Evolutionary conservation across 768 basidiomycete genomes (phyloP).

Genomic region (Boletus vermiculosoides): DNA sequence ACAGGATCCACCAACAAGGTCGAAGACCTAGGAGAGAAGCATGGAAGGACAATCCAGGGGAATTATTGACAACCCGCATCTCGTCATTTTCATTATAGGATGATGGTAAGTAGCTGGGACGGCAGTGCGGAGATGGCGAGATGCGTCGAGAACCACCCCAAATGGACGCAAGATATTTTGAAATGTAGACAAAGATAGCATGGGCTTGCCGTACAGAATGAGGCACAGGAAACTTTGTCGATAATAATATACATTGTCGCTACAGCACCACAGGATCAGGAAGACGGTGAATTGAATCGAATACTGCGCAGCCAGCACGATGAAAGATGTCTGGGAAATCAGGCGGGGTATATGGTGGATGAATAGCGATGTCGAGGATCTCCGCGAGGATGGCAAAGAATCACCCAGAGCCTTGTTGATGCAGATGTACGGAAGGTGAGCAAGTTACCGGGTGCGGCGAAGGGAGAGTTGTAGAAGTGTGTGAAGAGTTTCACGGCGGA

Average conservation of each 20-base stretch:
- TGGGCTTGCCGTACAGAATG: slow-evolving; percentile 8
- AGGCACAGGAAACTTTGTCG: slow-evolving; percentile 19
- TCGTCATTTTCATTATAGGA: slow-evolving; percentile 28
- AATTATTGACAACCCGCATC: slow-evolving; percentile 15
- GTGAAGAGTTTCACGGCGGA: slow-evolving; percentile 11
- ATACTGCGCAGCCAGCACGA: background rate
- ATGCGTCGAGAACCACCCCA: slow-evolving; percentile 16
- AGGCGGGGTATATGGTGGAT: background rate
- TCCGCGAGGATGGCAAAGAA: slow-evolving; percentile 6
- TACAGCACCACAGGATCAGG: slow-evolving; percentile 22
- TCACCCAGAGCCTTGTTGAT: background rate
- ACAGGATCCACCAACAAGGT: slow-evolving; percentile 25
- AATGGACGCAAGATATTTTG: slow-evolving; percentile 8
- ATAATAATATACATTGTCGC: background rate
- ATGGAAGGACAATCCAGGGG: slow-evolving; percentile 22
- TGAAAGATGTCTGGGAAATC: background rate
- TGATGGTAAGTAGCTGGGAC: slow-evolving; percentile 6
- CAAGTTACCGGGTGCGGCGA: slow-evolving; percentile 12
- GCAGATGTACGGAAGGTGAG: background rate
- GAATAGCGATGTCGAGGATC: background rate
- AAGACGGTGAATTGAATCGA: background rate
- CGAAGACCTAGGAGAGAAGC: slow-evolving; percentile 27
- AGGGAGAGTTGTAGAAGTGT: background rate
- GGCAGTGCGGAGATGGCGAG: slow-evolving; percentile 28
- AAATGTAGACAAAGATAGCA: slow-evolving; percentile 10